Conservation (phyloP, 192 early-diverging fungal genomes). For the Coemansia sp. region DNA sequence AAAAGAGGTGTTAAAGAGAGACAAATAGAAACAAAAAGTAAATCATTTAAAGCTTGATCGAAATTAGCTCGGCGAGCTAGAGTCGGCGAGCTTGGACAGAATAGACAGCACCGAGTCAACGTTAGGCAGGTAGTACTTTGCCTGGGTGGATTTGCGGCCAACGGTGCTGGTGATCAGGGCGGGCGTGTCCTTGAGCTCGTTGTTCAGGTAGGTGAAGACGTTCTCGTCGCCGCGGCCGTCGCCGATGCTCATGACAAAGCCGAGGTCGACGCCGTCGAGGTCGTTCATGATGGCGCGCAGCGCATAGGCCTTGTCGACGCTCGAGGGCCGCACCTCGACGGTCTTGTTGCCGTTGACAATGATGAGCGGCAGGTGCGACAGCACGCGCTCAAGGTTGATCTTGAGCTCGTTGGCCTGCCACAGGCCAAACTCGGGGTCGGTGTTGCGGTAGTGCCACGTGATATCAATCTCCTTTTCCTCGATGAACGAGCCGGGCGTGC, state of each 20-base stretch:
- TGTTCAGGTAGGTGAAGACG: constrained; percentile 67
- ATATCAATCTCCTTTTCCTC: constrained; percentile 99
- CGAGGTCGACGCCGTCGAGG: constrained; percentile 42
- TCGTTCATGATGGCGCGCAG: constrained; percentile 86
- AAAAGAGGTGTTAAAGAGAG: background rate
- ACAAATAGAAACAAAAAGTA: constrained; percentile 1
- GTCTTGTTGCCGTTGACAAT: constrained; percentile 97
- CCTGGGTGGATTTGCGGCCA: constrained; percentile 95
- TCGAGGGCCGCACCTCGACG: constrained; percentile 89
- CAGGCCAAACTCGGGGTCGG: constrained; percentile 89
- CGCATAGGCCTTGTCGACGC: constrained; percentile 89
- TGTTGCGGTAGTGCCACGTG: constrained; percentile 97
- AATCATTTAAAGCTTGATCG: no score
- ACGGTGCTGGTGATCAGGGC: constrained; percentile 81
- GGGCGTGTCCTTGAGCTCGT: constrained; percentile 52
- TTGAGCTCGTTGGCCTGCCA: constrained; percentile 99
- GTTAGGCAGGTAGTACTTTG: constrained; percentile 79
- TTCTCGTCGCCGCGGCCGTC: constrained; percentile 96
- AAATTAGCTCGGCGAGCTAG: no score
- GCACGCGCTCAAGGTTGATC: constrained; percentile 93
- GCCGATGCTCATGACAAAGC: constrained; percentile 75
- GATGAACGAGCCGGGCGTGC: constrained; percentile 96
- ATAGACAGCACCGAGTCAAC: constrained; percentile 53
- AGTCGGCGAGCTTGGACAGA: constrained; percentile 23
- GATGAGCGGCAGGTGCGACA: constrained; percentile 89